Base-by-base conservation (phyloP, 139 green algal species). In the Chlorella sorokiniana region DNA sequence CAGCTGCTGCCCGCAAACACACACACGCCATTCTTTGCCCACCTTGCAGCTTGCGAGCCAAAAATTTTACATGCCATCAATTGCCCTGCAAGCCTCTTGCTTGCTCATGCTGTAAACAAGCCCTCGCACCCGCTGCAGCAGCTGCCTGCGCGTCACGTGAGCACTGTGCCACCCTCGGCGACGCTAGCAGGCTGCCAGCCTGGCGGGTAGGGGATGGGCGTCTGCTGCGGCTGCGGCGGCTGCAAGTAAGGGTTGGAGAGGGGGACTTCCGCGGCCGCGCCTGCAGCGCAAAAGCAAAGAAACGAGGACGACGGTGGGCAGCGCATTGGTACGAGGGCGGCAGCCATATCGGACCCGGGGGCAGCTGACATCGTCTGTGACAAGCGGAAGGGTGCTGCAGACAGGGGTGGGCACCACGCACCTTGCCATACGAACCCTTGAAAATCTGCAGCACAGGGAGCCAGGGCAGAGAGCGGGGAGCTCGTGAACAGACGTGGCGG, bases 151-250 rank as follows among this genome's bases (percentile, higher is more conserved):
- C 41, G 11, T 76, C 69, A 76, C 44, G 44, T 20, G 44, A 63
- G 69, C 44, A 51, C 69, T 1, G 69, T 44, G 7, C n/a, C 69
- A 27, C 42, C 69, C 38, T 29, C 48, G 42, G n/a, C 44, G 5
- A 27, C 31, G 27, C n/a, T 20, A 0, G 31, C 64, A 9, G 69
- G 69, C 69, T 63, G 44, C 69, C 69, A 76, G 44, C 42, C 42
- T 23, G 74, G 74, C 29, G 74, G 74, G 59, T 81, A 81, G 11
- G 74, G 74, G 40, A 81, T 81, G 37, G 74, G 74, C 29, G 62
- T 81, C 18, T 59, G 35, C 37, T 54, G 27, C 61, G 56, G 74
- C 56, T 25, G 38, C 11, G 29, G 37, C 29, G 74, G 74, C 25
- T 41, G 54, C 22, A 33, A 38, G 56, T 61, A 71, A 1, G 74